These are phyloP conservation scores for Sordaria brevicollis DNA, from an alignment of 495 filamentous ascomycete species.

Conservation along the genomic window DNA sequence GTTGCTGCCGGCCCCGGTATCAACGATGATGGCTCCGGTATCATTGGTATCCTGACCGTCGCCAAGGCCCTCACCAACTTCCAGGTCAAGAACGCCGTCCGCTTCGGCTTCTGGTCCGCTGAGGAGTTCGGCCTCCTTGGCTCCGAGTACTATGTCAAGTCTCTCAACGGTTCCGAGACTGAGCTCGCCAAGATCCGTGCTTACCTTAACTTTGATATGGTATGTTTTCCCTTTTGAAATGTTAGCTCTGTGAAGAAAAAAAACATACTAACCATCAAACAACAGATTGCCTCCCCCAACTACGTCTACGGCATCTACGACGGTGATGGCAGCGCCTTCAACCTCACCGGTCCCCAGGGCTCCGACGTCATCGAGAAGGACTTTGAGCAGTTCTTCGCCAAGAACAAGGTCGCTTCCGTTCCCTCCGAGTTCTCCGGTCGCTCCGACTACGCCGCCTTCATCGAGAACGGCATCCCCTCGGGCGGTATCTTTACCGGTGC, in stretches of 20 bases:
- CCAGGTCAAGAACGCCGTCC: conserved; percentile 53
- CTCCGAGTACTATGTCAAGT: conserved; percentile 45
- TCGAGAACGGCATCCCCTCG: conserved; percentile 49
- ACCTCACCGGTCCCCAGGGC: conserved; percentile 50
- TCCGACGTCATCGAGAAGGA: conserved; percentile 52
- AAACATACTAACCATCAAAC: neutral
- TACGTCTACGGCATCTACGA: conserved; percentile 60
- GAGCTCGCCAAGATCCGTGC: conserved; percentile 46
- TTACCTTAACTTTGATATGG: conserved; percentile 73
- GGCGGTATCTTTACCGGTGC: conserved; percentile 64
- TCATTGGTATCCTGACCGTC: conserved; percentile 51
- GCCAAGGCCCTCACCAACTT: conserved; percentile 50
- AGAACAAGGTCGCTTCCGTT: conserved; percentile 29
- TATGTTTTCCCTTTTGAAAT: neutral
- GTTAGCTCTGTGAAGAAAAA: neutral
- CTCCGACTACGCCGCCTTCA: conserved; percentile 60
- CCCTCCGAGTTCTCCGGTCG: conserved; percentile 52
- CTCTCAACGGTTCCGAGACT: conserved; percentile 25
- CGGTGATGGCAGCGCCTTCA: conserved; percentile 55
- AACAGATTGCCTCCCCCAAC: conserved; percentile 55
- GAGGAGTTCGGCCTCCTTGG: conserved; percentile 61
- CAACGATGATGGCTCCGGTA: conserved; percentile 47
- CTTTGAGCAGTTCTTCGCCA: conserved; percentile 51
- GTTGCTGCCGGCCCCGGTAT: conserved; percentile 49
- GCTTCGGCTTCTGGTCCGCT: conserved; percentile 60